Evolutionary conservation across 1,284 basidiomycete genomes (phyloP).

Genomic region (Ustilago esculenta): DNA sequence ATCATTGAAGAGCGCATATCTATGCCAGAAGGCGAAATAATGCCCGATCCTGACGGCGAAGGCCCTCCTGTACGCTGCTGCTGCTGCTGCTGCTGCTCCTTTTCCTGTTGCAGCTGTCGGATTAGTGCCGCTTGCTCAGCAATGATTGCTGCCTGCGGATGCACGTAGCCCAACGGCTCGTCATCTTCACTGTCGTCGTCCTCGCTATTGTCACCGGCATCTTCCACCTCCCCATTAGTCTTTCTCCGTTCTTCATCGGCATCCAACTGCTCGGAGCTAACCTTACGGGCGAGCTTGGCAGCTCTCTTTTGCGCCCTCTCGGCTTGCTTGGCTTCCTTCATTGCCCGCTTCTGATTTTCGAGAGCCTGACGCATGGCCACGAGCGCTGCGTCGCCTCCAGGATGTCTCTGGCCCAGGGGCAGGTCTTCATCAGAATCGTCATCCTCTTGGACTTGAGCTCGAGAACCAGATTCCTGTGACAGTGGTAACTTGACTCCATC

Average conservation of each 20-base stretch:
- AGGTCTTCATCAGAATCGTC: conserved; percentile 55
- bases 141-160: conserved; percentile 65
- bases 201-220: conserved; percentile 26
- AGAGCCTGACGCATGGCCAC: conserved; percentile 17
- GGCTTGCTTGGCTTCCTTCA: conserved; percentile 30
- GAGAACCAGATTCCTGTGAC: neutral
- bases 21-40: conserved; percentile 24
- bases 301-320: conserved; percentile 26
- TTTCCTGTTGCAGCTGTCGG: conserved; percentile 55
- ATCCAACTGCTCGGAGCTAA: conserved; percentile 5
- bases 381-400: conserved; percentile 37
- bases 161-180: conserved; percentile 54
- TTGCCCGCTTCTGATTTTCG: conserved; percentile 34
- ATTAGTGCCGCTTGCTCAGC: conserved; percentile 64
- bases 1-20: conserved; percentile 27
- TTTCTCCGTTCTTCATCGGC: conserved; percentile 4
- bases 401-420: conserved; percentile 53
- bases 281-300: conserved; percentile 20
- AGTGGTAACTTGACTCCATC: conserved; percentile 8
- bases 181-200: conserved; percentile 54
- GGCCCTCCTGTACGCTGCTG: conserved; percentile 11
- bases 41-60: conserved; percentile 7
- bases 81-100: conserved; percentile 39
- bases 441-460: conserved; percentile 10
- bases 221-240: conserved; percentile 4